phyloP scores from a whole-genome alignment of 371 early-diverging fungal species.

The Syncephalastrum sp. region DNA sequence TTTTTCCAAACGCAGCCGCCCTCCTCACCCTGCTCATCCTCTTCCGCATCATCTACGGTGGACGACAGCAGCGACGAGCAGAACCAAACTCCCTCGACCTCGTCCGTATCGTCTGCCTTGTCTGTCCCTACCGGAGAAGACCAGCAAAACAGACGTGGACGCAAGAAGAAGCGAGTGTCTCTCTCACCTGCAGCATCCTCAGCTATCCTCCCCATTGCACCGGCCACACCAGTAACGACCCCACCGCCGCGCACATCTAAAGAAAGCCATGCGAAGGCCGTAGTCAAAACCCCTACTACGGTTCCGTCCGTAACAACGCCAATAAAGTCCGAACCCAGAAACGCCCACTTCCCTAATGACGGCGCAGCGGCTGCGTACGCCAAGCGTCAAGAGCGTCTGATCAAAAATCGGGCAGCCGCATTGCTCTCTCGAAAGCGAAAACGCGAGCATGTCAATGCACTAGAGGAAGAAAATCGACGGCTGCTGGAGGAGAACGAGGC shows the following conservation, averaged over 20 bases:
- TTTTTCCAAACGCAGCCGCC: constrained; percentile 1
- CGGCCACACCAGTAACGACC: constrained; percentile 4
- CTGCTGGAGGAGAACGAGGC: constrained; percentile 60
- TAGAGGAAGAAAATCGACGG: constrained; percentile 67
- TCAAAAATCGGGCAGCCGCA: constrained; percentile 90
- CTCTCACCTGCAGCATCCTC: not conserved
- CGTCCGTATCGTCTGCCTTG: constrained; percentile 8
- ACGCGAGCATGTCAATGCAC: constrained; percentile 74
- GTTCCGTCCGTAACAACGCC: not conserved
- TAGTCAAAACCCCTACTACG: constrained; percentile 1
- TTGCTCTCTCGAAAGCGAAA: constrained; percentile 86
- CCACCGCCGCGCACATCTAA: not conserved
- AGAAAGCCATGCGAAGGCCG: constrained; percentile 1
- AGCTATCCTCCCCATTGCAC: constrained; percentile 3
- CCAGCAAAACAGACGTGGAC: constrained; percentile 22
- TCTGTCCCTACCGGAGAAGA: constrained; percentile 20
- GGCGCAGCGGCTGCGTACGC: constrained; percentile 16
- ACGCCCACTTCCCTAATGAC: not conserved
- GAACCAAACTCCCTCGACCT: constrained; percentile 10
- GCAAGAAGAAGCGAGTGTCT: constrained; percentile 22
- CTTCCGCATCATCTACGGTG: constrained; percentile 4
- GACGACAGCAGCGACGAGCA: constrained; percentile 1
- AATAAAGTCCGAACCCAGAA: not conserved
- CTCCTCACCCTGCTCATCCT: constrained; percentile 7
- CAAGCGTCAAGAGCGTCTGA: constrained; percentile 84